A percentile compares a stretch with the other conserved stretches of the same genome.
phyloP scores from a whole-genome alignment of 257 asterid genomes.

The Rehmannia glutinosa region DNA sequence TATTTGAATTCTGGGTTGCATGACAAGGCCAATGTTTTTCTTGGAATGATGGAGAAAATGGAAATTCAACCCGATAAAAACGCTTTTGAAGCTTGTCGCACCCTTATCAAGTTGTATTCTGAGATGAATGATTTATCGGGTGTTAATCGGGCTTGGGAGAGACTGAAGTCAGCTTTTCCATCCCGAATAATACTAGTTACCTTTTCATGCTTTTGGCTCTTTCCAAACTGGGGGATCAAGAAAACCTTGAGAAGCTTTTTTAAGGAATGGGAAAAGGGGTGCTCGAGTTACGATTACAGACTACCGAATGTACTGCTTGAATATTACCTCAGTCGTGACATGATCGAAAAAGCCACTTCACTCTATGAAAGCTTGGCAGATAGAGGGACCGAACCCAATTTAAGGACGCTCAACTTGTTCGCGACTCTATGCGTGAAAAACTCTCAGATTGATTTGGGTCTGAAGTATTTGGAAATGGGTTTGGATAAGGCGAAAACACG shows the following conservation, averaged over 20 bases:
- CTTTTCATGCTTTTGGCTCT: constrained; percentile 43
- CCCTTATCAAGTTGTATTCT: constrained; percentile 44
- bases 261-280: constrained; percentile 55
- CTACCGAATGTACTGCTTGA: constrained; percentile 63
- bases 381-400: constrained; percentile 34
- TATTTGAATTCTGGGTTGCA: constrained; percentile 41
- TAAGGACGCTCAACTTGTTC: constrained; percentile 42
- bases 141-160: constrained; percentile 46
- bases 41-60: constrained; percentile 44
- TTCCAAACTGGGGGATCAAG: constrained; percentile 46
- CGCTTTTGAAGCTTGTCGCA: constrained; percentile 25
- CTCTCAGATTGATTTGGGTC: constrained; percentile 46
- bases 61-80: constrained; percentile 17
- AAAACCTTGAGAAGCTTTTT: constrained; percentile 44
- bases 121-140: constrained; percentile 53
- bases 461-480: constrained; percentile 61
- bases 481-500: constrained; percentile 23
- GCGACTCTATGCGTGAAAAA: constrained; percentile 38
- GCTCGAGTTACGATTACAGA: constrained; percentile 41
- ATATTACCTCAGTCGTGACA: constrained; percentile 38
- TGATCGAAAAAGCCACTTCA: constrained; percentile 59
- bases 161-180: constrained; percentile 24
- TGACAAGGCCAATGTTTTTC: constrained; percentile 43
- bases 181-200: constrained; percentile 33
- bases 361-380: constrained; percentile 33